Conservation (phyloP, 768 basidiomycete genomes). For the Boletus bicolor region DNA sequence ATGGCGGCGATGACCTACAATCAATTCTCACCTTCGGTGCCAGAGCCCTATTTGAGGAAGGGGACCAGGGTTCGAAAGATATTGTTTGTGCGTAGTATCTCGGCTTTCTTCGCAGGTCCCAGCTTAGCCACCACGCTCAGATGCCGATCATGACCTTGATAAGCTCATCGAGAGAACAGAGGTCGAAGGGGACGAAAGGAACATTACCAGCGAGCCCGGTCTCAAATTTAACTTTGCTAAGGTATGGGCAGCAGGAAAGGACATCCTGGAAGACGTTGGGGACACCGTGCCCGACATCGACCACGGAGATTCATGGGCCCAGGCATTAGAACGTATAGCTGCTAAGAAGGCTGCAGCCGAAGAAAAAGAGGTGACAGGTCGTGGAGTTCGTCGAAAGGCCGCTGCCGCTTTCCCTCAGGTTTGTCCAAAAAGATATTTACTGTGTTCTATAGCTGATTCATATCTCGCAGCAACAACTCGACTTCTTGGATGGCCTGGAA, state of each 20-base stretch:
- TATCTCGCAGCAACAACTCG: slow-evolving; percentile 28
- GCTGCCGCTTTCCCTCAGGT: slow-evolving; percentile 46
- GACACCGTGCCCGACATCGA: slow-evolving; percentile 47
- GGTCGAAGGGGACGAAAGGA: slow-evolving; percentile 58
- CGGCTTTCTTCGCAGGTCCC: neutral
- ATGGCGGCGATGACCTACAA: slow-evolving; percentile 73
- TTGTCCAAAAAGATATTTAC: slow-evolving; percentile 2
- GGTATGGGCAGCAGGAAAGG: slow-evolving; percentile 84
- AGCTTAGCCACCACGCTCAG: slow-evolving; percentile 34
- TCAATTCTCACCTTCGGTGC: slow-evolving; percentile 90
- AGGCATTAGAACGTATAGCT: slow-evolving; percentile 53
- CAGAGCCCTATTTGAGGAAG: slow-evolving; percentile 74
- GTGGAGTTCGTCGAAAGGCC: slow-evolving; percentile 73
- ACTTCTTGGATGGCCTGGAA: slow-evolving; percentile 32
- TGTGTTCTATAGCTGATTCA: neutral
- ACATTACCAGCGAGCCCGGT: slow-evolving; percentile 46
- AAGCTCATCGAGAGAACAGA: slow-evolving; percentile 86
- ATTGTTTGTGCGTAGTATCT: slow-evolving; percentile 55
- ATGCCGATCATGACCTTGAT: slow-evolving; percentile 79
- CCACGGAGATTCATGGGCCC: slow-evolving; percentile 78
- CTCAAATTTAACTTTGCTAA: slow-evolving; percentile 84
- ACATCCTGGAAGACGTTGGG: slow-evolving; percentile 61
- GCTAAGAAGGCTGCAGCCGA: slow-evolving; percentile 39
- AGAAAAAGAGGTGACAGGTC: slow-evolving; percentile 58
- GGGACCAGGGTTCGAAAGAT: slow-evolving; percentile 53